These are phyloP conservation scores for Aspergillus pseudoviridinutans DNA, from an alignment of 2,329 filamentous ascomycete species.

Conservation along the genomic window DNA sequence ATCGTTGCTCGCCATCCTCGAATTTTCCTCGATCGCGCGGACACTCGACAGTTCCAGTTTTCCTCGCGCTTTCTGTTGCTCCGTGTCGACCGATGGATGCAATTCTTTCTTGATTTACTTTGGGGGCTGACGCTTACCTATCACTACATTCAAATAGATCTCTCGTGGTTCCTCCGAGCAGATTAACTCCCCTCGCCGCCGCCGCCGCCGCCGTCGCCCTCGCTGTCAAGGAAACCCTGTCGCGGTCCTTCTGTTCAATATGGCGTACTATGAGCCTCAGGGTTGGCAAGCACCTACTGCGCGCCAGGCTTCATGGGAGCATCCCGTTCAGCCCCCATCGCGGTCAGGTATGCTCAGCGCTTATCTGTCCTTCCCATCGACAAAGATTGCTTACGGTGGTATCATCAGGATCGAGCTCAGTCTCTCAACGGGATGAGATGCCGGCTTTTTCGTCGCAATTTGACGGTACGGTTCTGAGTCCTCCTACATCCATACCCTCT, in stretches of 20 bases:
- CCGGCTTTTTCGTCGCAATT: constrained; percentile 81
- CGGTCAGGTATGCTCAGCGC: constrained; percentile 58
- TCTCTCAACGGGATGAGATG: constrained; percentile 68
- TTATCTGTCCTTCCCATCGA: constrained; percentile 15
- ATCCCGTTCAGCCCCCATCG: constrained; percentile 62
- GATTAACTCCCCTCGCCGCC: constrained; percentile 20
- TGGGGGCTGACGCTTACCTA: constrained; percentile 17
- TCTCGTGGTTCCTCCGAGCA: constrained; percentile 21
- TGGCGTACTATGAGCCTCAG: constrained; percentile 69
- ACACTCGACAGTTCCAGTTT: constrained; percentile 5
- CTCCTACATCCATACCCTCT: background rate
- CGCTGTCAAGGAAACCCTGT: constrained; percentile 17
- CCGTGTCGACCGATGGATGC: background rate
- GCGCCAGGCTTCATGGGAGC: constrained; percentile 68
- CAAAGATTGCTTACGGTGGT: constrained; percentile 8
- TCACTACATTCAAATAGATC: constrained; percentile 16
- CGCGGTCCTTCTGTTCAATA: constrained; percentile 32
- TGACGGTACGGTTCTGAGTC: constrained; percentile 63
- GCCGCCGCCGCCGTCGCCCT: constrained; percentile 11
- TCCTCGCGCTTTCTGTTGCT: background rate
- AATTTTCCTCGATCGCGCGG: constrained; percentile 5
- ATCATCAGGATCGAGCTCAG: constrained; percentile 65
- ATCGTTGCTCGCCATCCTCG: constrained; percentile 14
- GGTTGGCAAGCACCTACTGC: constrained; percentile 56
- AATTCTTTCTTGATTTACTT: background rate